A percentile compares a stretch with the other conserved stretches of the same genome.
Conservation (phyloP, 176 grass and related monocot genomes). For the Carex littledalei region DNA sequence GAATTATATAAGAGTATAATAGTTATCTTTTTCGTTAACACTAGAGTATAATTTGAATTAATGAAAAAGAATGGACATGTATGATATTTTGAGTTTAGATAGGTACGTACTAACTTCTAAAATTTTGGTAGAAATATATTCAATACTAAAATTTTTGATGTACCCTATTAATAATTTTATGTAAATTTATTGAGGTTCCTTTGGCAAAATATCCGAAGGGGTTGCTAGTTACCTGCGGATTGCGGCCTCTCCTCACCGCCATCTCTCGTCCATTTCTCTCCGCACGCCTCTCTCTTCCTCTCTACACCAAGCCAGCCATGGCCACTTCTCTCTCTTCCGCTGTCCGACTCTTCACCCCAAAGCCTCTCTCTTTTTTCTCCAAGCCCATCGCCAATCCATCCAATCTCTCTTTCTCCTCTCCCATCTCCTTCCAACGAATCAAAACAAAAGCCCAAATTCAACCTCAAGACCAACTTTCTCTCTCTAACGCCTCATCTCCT, state of each 20-base stretch:
- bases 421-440: constrained; percentile 74
- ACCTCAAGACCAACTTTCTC: constrained; percentile 29
- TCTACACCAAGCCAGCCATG: constrained; percentile 10
- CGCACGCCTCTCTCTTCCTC: constrained; percentile 9
- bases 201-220: not conserved
- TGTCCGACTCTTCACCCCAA: constrained; percentile 17
- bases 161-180: not conserved
- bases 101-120: not conserved
- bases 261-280: constrained; percentile 24
- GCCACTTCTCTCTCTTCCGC: constrained; percentile 19
- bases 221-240: not conserved
- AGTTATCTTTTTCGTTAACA: not conserved
- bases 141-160: not conserved
- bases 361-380: constrained; percentile 1
- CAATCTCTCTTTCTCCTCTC: constrained; percentile 36
- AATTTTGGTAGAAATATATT: not conserved
- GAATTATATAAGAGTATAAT: not conserved
- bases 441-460: constrained; percentile 5
- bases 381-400: constrained; percentile 22
- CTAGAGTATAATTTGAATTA: not conserved
- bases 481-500: constrained; percentile 19
- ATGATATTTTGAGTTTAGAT: not conserved
- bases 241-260: not conserved
- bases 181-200: not conserved
- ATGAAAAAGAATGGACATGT: not conserved